Evolutionary conservation across 208 protist genomes (phyloP), one percentile per base, ranked within the genome.

Genomic region (Leishmania mexicana): DNA sequence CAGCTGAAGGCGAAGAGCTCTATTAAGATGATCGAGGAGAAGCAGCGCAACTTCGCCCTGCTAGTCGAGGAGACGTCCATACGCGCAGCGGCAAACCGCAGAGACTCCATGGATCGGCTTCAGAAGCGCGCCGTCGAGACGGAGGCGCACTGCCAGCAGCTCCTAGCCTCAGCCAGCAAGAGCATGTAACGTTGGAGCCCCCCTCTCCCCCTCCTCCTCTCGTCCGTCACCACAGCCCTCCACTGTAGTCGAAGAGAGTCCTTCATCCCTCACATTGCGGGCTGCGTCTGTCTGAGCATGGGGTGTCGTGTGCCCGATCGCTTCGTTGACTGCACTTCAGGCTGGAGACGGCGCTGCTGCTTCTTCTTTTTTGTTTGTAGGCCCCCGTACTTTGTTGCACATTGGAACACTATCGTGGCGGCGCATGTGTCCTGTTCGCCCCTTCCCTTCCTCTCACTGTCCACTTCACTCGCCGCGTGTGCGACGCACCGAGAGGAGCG

Each of bases 11-110:
- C 94, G 35, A 81, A 89, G 74, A 90, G 78, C 64, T 89, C 89
- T 54, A 90, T 97, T 74, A 82, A 90, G 42, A 83, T 84, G 73
- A 95, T 97, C 65, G 89, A 92, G 67, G 90, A 94, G 78, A 91
- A 95, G 82, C 94, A 97, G 83, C 91, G 90, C 24, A 86, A 58
- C 21, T 89, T 97, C 11, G 85, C 86, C 19, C 72, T 77, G 40
- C 81, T 94, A 49, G 88, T 97, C 45, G 89, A 95, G 54, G 91
- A 94, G 70, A 85, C 89, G 15, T 91, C 88, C 42, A 85, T 91
- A 38, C 89, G 90, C 49, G 87, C 84, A 0, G 79, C 81, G 0
- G 86, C 87, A 0, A 82, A 87, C 45, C 85, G 84, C 13, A 87
- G 90, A 58, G 84, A 92, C n/a, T 78, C 95, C 42, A 70, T 85